Conservation (phyloP, 495 filamentous ascomycete genomes). For the Penicillium canariense region DNA sequence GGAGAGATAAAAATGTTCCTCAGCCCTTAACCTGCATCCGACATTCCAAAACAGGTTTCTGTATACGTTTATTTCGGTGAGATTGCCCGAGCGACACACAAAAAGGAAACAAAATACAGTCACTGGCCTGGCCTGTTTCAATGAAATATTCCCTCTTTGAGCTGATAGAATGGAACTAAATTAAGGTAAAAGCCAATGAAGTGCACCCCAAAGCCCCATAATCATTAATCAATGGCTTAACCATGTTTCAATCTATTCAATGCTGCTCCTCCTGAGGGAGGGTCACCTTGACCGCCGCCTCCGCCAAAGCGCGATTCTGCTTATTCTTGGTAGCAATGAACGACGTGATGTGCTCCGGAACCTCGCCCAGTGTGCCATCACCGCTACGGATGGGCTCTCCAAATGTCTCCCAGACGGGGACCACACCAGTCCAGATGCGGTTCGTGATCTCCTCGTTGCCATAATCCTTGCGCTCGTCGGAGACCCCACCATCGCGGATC, state of each 20-base stretch:
- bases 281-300: constrained; percentile 36
- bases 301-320: constrained; percentile 51
- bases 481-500: constrained; percentile 64
- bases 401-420: constrained; percentile 65
- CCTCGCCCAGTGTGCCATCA: constrained; percentile 55
- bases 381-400: constrained; percentile 67
- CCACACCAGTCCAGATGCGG: constrained; percentile 78
- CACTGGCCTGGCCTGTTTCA: too few relatives aligned
- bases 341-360: constrained; percentile 62
- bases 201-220: too few relatives aligned
- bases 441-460: constrained; percentile 57
- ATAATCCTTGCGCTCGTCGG: constrained; percentile 69
- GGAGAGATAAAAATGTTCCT: too few relatives aligned
- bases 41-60: too few relatives aligned
- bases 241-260: constrained; percentile 9
- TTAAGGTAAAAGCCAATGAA: too few relatives aligned
- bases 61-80: too few relatives aligned
- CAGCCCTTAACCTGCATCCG: too few relatives aligned
- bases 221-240: too few relatives aligned
- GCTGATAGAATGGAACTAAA: too few relatives aligned
- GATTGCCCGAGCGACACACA: too few relatives aligned
- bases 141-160: too few relatives aligned
- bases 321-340: constrained; percentile 57
- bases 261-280: constrained; percentile 42
- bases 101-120: too few relatives aligned